Evolutionary conservation across 306 rosid species (phyloP), one percentile per base, ranked within the genome.

Genomic region (Pyrus bretschneideri): DNA sequence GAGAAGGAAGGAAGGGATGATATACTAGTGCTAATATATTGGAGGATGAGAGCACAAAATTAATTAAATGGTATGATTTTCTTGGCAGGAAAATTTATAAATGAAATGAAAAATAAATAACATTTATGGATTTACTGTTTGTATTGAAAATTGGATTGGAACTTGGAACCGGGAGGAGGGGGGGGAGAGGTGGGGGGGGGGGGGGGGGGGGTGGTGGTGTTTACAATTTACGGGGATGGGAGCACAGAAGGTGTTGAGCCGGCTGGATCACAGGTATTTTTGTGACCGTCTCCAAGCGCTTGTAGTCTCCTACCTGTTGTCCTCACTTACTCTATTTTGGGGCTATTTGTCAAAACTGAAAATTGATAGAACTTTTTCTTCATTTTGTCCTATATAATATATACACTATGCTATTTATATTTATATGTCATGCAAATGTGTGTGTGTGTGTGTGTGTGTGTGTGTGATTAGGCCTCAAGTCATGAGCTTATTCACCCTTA

Each of bases 261-360:
- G 83, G 85, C 82, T 57, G 67, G 67, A 38, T 44, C 19, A 45
- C 45, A 78, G 55, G 57, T 57, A 52, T n/a, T 78, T 76, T 62
- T 74, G 51, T 80, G 79, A 79, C 78, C 72, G 82, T 84, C 87
- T 76, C 55, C 33, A 73, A 80, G 57, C 84, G 74, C 78, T 75
- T 51, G 13, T 45, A 64, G 72, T 71, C 75, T 67, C 62, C 44
- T 79, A 49, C 73, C 44, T 69, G 42, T 68, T 83, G 79, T 72
- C 70, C 18, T 42, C 78, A 76, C 73, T 67, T 58, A 42, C 52
- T 23, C 12, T 63, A 45, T 64, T 55, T n/a, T 8, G 10, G 11
- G n/a, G 15, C 15, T 46, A 22, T 5, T 70, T 21, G 27, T 2
- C 61, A 7, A 19, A 55, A 6, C 25, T 40, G 59, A 33, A 13